These are phyloP conservation scores for Achlya hypogyna DNA, from an alignment of 352 stramenopile species.

Conservation along the genomic window DNA sequence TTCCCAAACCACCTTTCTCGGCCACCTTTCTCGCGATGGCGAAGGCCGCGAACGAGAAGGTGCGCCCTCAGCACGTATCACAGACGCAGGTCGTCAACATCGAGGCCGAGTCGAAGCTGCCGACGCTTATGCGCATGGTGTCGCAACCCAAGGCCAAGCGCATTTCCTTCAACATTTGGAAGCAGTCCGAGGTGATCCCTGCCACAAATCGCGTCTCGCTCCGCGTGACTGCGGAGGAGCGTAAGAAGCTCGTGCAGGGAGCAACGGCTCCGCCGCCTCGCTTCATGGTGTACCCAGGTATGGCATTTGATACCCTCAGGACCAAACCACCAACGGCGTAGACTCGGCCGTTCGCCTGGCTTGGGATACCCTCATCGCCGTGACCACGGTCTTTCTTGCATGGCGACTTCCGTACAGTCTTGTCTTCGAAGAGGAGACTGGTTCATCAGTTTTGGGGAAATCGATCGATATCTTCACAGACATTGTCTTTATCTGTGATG, in stretches of 20 bases:
- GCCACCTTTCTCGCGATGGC: too few species aligned
- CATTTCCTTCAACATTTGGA: conserved; percentile 14
- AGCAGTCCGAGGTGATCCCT: conserved; percentile 32
- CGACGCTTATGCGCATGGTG: not conserved
- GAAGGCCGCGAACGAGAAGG: not conserved
- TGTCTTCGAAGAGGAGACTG: conserved; percentile 27
- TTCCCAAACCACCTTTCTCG: too few species aligned
- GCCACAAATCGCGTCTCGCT: conserved; percentile 47
- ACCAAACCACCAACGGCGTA: too few species aligned
- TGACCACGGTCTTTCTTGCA: conserved; percentile 45
- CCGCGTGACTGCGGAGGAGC: conserved; percentile 43
- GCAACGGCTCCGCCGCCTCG: not conserved
- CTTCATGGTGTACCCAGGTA: conserved; percentile 30
- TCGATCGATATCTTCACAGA: too few species aligned
- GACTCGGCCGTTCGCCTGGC: conserved; percentile 38
- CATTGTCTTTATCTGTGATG: conserved; percentile 34
- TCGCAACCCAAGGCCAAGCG: not conserved
- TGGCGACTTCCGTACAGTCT: conserved; percentile 53
- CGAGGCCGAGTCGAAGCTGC: not conserved
- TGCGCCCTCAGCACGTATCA: not conserved
- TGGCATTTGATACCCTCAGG: conserved; percentile 36
- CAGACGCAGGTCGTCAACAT: not conserved
- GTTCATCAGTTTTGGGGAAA: too few species aligned
- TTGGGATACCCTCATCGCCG: conserved; percentile 43
- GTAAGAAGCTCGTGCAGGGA: conserved; percentile 18